Conservation (phyloP, 2,329 filamentous ascomycete species). For the Leptosphaerulina australis region DNA sequence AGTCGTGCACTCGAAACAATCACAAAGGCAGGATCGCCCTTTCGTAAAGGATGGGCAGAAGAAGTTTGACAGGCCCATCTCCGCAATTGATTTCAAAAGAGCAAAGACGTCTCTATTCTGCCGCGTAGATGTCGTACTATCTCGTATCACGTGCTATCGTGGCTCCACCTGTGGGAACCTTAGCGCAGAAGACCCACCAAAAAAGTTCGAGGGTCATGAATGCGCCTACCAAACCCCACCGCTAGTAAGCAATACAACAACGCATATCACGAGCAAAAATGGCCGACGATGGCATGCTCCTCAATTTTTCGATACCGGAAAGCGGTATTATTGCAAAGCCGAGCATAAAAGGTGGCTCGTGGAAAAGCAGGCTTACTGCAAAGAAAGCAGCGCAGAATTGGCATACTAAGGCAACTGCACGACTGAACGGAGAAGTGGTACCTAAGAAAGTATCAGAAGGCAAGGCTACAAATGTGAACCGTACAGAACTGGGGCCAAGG, state of each 20-base stretch:
- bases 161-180: neutral
- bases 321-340: conserved; percentile 66
- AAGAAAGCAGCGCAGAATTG: conserved; percentile 69
- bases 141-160: conserved; percentile 19
- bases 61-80: conserved; percentile 5
- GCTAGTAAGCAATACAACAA: conserved; percentile 3
- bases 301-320: conserved; percentile 85
- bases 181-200: conserved; percentile 21
- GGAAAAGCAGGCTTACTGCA: conserved; percentile 85
- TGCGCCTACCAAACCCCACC: conserved; percentile 6
- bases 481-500: conserved; percentile 37
- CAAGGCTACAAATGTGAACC: conserved; percentile 39
- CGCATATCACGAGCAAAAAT: conserved; percentile 56
- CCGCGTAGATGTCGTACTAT: conserved; percentile 14
- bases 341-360: conserved; percentile 85
- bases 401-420: conserved; percentile 52
- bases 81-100: conserved; percentile 18
- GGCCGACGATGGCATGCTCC: conserved; percentile 92
- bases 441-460: conserved; percentile 28
- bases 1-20: conserved; percentile 11
- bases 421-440: conserved; percentile 36
- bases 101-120: conserved; percentile 27
- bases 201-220: conserved; percentile 22
- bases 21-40: conserved; percentile 10
- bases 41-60: conserved; percentile 15